A percentile compares a stretch with the other conserved stretches of the same genome.
These are phyloP conservation scores for Cyberlindnera meyerae DNA, from an alignment of 805 yeast species.

Conservation along the genomic window DNA sequence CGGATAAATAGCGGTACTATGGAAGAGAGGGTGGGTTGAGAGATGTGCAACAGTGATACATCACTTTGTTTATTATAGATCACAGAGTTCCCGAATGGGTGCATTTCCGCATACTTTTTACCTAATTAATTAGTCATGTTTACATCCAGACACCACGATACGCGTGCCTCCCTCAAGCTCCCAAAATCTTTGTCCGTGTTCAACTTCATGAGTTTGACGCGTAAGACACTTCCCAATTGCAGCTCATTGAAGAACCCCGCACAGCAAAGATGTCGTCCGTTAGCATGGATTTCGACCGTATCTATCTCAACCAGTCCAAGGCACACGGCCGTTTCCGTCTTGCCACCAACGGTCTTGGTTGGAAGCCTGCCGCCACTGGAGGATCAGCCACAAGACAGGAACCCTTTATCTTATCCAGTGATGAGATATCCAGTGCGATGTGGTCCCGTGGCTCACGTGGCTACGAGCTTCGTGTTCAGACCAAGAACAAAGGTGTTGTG, in stretches of 20 bases:
- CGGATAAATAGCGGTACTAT: no score
- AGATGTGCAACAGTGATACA: no score
- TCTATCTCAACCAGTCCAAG: slow-evolving; percentile 83
- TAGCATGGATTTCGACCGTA: slow-evolving; percentile 74
- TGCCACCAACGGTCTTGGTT: slow-evolving; percentile 95
- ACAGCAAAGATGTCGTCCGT: slow-evolving; percentile 14
- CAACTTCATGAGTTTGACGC: no score
- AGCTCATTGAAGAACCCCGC: no score
- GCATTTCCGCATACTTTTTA: no score
- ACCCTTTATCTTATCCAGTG: slow-evolving; percentile 87
- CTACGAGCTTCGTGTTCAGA: slow-evolving; percentile 81
- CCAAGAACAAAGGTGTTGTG: slow-evolving; percentile 81
- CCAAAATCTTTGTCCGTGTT: not conserved
- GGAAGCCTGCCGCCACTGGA: slow-evolving; percentile 69
- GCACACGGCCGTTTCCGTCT: slow-evolving; percentile 86
- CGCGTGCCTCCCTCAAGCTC: no score
- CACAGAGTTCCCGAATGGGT: not conserved
- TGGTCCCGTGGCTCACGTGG: slow-evolving; percentile 97
- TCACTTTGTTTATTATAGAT: not conserved
- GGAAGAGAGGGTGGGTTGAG: no score
- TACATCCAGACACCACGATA: no score
- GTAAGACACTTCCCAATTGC: no score
- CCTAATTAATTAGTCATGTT: no score
- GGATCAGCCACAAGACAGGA: slow-evolving; percentile 45
- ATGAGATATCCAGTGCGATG: slow-evolving; percentile 69